Base-by-base conservation (phyloP, 73 alveolate genomes). In the Loxodes magnus region DNA sequence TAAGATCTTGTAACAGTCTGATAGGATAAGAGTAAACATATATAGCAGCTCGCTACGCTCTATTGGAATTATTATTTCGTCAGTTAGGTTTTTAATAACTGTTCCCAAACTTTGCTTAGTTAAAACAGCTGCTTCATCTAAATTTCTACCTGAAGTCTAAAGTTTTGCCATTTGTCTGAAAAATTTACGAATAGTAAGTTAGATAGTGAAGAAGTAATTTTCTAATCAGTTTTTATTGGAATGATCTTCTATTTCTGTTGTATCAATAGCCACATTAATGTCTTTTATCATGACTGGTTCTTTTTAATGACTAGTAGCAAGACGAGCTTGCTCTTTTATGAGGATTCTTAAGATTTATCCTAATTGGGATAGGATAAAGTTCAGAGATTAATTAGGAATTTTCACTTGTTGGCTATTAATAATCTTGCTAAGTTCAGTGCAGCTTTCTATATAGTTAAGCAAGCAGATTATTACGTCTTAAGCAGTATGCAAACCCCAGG, bases 321-420 rank as follows among this genome's bases (percentile, higher is more conserved):
- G 59, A 14, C 39, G 22, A 10, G 59, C 59, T 24, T 46, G 59
- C 17, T 21, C 39, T 10, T 12, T 23, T 21, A 46, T 46, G 22
- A 46, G 27, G 27, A 46, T 10, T 25, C 59, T 17, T 19, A 12
- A n/a, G n/a, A n/a, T n/a, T n/a, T n/a, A n/a, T n/a, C n/a, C n/a
- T n/a, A n/a, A n/a, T n/a, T n/a, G n/a, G n/a, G n/a, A n/a, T n/a
- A n/a, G n/a, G n/a, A n/a, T n/a, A n/a, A n/a, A n/a, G n/a, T n/a
- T n/a, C n/a, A n/a, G n/a, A n/a, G n/a, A n/a, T n/a, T n/a, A n/a
- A n/a, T n/a, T n/a, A n/a, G n/a, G n/a, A n/a, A n/a, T n/a, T n/a
- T n/a, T n/a, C n/a, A n/a, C n/a, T n/a, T n/a, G n/a, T n/a, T n/a
- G n/a, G n/a, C n/a, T n/a, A n/a, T n/a, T n/a, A n/a, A n/a, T n/a